These are phyloP conservation scores for Solanum aculeatissimum DNA, from an alignment of 305 asterid genomes.

Conservation along the genomic window DNA sequence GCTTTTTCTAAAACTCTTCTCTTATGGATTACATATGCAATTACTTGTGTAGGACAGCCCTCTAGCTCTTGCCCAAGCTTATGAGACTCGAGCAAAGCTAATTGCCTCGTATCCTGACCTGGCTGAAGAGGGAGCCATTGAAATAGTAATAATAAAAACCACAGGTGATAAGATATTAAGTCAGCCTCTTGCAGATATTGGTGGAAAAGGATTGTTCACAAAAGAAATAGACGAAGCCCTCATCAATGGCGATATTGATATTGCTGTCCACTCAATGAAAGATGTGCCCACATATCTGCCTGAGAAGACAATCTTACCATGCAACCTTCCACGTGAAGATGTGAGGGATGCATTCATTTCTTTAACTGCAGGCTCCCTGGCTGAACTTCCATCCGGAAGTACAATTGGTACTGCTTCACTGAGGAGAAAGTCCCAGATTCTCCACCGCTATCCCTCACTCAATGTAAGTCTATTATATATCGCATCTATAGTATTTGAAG, in stretches of 20 bases:
- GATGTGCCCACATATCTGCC: slow-evolving; percentile 96
- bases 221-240: slow-evolving; percentile 96
- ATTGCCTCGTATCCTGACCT: slow-evolving; percentile 60
- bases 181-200: slow-evolving; percentile 93
- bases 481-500: background rate
- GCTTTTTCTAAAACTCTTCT: background rate
- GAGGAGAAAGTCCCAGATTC: slow-evolving; percentile 88
- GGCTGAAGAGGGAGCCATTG: slow-evolving; percentile 84
- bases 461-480: slow-evolving; percentile 23
- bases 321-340: slow-evolving; percentile 93
- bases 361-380: slow-evolving; percentile 56
- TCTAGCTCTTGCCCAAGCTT: slow-evolving; percentile 91
- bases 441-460: slow-evolving; percentile 66
- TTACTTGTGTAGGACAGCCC: slow-evolving; percentile 70
- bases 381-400: slow-evolving; percentile 79
- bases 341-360: slow-evolving; percentile 91
- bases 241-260: slow-evolving; percentile 68
- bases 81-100: slow-evolving; percentile 70
- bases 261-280: slow-evolving; percentile 97
- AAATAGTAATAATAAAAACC: slow-evolving; percentile 72
- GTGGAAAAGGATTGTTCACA: slow-evolving; percentile 91
- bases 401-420: slow-evolving; percentile 82
- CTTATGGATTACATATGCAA: background rate
- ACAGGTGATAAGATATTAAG: slow-evolving; percentile 83
- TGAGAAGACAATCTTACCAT: slow-evolving; percentile 63